Conservation (phyloP, 2,329 filamentous ascomycete species). For the Colletotrichum simmondsii region DNA sequence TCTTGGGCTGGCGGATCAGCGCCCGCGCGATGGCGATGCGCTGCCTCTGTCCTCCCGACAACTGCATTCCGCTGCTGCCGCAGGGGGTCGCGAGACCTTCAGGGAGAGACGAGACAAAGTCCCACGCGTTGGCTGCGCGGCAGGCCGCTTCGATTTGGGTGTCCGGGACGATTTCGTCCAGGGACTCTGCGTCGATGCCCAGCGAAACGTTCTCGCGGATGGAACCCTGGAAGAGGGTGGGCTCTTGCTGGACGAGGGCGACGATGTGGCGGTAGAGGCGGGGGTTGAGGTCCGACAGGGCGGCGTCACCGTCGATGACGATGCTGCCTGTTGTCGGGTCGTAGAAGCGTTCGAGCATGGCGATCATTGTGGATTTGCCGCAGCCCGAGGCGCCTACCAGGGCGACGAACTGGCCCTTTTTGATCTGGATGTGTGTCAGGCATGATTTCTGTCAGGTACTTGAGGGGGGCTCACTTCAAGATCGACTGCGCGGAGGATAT, state of each 20-base stretch:
- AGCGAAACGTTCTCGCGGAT: constrained; percentile 59
- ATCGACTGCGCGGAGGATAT: constrained; percentile 55
- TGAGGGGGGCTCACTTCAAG: constrained; percentile 42
- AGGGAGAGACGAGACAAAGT: constrained; percentile 51
- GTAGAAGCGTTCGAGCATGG: constrained; percentile 59
- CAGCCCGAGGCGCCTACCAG: constrained; percentile 67
- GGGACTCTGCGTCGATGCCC: constrained; percentile 40
- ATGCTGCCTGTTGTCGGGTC: constrained; percentile 57
- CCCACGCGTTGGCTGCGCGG: constrained; percentile 59
- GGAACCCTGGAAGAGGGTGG: constrained; percentile 59
- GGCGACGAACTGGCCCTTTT: constrained; percentile 61
- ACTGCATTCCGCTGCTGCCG: constrained; percentile 73
- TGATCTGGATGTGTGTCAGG: constrained; percentile 42
- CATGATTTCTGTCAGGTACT: not conserved
- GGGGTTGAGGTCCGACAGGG: constrained; percentile 54
- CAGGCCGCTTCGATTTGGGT: constrained; percentile 55
- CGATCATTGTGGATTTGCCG: constrained; percentile 71
- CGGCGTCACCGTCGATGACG: constrained; percentile 51
- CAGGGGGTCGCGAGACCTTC: constrained; percentile 70
- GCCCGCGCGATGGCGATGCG: constrained; percentile 79
- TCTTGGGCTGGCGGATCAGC: constrained; percentile 72
- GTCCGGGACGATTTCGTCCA: constrained; percentile 41
- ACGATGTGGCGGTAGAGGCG: constrained; percentile 63
- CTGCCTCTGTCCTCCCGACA: constrained; percentile 80
- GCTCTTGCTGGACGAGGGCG: constrained; percentile 68